phyloP scores from a whole-genome alignment of 805 yeast genomes.

The Zygosaccharomyces bisporus region DNA sequence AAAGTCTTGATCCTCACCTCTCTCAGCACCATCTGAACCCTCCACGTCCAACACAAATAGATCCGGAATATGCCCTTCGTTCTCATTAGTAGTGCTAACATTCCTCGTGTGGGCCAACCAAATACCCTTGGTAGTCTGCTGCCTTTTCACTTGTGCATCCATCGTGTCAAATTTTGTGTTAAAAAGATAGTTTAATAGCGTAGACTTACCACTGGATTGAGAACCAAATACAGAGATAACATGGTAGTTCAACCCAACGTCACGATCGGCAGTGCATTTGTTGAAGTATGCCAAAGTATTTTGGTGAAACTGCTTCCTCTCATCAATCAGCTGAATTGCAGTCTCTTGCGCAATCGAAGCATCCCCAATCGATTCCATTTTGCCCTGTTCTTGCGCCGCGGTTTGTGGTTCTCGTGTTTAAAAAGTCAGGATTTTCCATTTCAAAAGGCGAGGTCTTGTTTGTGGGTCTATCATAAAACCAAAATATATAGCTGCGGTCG shows the following conservation, averaged over 20 bases:
- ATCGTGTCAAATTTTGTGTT: conserved; percentile 88
- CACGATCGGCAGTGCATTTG: conserved; percentile 24
- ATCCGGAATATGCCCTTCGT: conserved; percentile 27
- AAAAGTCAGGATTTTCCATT: not conserved
- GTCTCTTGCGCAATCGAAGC: conserved; percentile 4
- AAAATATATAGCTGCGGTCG: not conserved
- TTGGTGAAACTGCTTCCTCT: conserved; percentile 45
- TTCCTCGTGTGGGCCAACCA: conserved; percentile 63
- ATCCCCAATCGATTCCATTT: conserved; percentile 1
- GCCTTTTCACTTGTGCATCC: conserved; percentile 73
- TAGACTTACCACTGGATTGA: conserved; percentile 94
- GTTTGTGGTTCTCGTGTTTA: conserved; percentile 1
- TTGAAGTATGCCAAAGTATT: conserved; percentile 23
- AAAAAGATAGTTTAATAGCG: conserved; percentile 79
- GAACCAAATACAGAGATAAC: conserved; percentile 95
- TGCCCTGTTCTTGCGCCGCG: not conserved
- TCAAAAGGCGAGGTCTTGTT: not conserved
- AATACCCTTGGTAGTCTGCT: conserved; percentile 86
- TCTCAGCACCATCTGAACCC: conserved; percentile 96
- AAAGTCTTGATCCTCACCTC: conserved; percentile 98
- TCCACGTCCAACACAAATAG: conserved; percentile 93
- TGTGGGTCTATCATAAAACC: not conserved
- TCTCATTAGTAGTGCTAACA: conserved; percentile 30
- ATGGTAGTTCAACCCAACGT: conserved; percentile 72
- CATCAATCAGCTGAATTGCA: conserved; percentile 53